These are phyloP conservation scores for Globisporangium viniferum DNA, from an alignment of 352 stramenopile species.

Conservation along the genomic window DNA sequence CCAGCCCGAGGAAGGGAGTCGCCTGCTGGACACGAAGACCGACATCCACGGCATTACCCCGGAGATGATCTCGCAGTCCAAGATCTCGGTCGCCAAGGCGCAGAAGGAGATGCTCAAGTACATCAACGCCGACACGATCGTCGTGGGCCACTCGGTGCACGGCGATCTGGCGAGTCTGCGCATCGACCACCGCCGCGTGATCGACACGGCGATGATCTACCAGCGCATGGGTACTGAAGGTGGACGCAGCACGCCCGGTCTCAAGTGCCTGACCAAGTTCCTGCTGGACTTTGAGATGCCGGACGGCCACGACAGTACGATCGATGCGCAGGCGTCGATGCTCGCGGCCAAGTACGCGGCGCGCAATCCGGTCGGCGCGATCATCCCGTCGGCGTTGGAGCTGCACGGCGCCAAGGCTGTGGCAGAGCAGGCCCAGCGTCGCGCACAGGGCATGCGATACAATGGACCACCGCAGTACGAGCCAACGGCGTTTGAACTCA, in stretches of 20 bases:
- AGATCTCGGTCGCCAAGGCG: slow-evolving; percentile 69
- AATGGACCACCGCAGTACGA: slow-evolving; percentile 38
- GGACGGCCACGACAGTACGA: slow-evolving; percentile 78
- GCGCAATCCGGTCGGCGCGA: slow-evolving; percentile 44
- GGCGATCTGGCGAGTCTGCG: slow-evolving; percentile 70
- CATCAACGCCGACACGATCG: slow-evolving; percentile 76
- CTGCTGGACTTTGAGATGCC: slow-evolving; percentile 84
- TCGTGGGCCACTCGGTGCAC: slow-evolving; percentile 80
- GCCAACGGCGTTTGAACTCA: slow-evolving; percentile 36
- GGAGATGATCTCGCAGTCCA: slow-evolving; percentile 62
- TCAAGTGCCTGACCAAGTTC: slow-evolving; percentile 78
- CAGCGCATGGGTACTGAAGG: slow-evolving; percentile 44
- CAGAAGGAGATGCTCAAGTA: slow-evolving; percentile 87
- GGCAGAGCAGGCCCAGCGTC: background rate
- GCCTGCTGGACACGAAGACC: slow-evolving; percentile 75
- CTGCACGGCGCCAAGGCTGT: slow-evolving; percentile 45
- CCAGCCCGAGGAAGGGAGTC: slow-evolving; percentile 58
- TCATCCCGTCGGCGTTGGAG: slow-evolving; percentile 69
- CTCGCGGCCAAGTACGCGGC: slow-evolving; percentile 78
- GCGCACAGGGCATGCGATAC: slow-evolving; percentile 18
- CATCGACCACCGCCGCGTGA: slow-evolving; percentile 74
- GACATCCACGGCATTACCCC: slow-evolving; percentile 83
- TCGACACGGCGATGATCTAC: slow-evolving; percentile 83
- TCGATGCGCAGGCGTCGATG: slow-evolving; percentile 86
- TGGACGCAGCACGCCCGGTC: slow-evolving; percentile 46